phyloP scores from a whole-genome alignment of 2,329 filamentous ascomycete genomes.

The Akanthomyces dipterigenus region DNA sequence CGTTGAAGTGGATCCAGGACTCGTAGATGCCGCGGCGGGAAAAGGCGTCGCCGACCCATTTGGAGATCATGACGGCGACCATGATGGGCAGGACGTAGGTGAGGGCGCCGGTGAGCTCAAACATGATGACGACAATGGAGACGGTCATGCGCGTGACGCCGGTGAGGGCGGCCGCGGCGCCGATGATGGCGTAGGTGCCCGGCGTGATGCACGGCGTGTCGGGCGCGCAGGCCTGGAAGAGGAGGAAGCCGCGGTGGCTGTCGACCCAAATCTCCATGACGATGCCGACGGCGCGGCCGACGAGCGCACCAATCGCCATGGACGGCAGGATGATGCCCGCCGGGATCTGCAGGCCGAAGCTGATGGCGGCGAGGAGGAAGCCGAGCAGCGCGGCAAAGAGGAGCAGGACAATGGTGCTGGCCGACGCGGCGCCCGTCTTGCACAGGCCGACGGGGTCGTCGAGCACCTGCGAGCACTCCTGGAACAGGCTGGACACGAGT shows the following conservation, averaged over 20 bases:
- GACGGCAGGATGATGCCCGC: slow-evolving; percentile 94
- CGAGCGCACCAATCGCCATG: slow-evolving; percentile 89
- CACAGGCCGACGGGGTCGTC: slow-evolving; percentile 90
- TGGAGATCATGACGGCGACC: slow-evolving; percentile 96
- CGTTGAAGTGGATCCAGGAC: slow-evolving; percentile 93
- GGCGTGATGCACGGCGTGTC: slow-evolving; percentile 86
- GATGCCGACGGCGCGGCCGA: slow-evolving; percentile 83
- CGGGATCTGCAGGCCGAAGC: slow-evolving; percentile 90
- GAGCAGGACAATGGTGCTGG: slow-evolving; percentile 74
- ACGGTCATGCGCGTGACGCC: slow-evolving; percentile 95
- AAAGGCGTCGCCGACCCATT: slow-evolving; percentile 97
- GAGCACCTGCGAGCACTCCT: slow-evolving; percentile 74
- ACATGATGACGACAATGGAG: slow-evolving; percentile 98
- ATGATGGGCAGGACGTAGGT: slow-evolving; percentile 98
- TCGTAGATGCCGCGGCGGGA: slow-evolving; percentile 93
- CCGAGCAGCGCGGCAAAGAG: slow-evolving; percentile 76
- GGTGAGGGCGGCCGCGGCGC: slow-evolving; percentile 86
- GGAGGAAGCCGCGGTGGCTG: slow-evolving; percentile 67
- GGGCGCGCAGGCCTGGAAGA: slow-evolving; percentile 75
- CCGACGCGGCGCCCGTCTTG: slow-evolving; percentile 75
- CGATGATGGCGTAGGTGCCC: slow-evolving; percentile 93
- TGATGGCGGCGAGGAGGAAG: slow-evolving; percentile 77
- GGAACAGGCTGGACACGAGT: slow-evolving; percentile 84
- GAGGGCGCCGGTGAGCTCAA: slow-evolving; percentile 91
- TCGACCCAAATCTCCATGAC: slow-evolving; percentile 83